Evolutionary conservation across 2,329 filamentous ascomycete species (phyloP), one percentile per base, ranked within the genome.

Genomic region (Pleochaeta shiraiana): DNA sequence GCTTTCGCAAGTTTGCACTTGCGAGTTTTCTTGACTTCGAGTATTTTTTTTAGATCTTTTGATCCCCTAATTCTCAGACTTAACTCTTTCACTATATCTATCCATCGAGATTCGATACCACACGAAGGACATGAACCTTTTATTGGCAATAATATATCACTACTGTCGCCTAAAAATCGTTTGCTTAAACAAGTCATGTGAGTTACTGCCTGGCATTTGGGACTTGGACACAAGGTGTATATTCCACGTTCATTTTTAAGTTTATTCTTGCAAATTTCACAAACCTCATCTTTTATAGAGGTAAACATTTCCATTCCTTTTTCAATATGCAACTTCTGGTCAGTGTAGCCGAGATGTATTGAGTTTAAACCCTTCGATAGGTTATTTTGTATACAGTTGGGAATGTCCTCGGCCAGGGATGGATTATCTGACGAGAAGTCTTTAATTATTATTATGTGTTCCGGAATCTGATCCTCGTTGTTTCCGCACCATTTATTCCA

Each of bases 31-130:
- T 68, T 71, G 0, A 50, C 75, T 72, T 83, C 88, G 69, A 90
- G 78, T 30, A 95, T 70, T 68, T 83, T 83, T 47, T 84, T 80
- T 0, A 91, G 76, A 68, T 90, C 86, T 65, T 86, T 86, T 64
- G 79, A 74, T 0, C 86, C 90, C 28, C 88, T 80, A 39, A 82
- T 77, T 34, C 92, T 80, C 61, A 95, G 75, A 63, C 81, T 93
- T 69, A 95, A 74, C 72, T 95, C 91, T 71, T 84, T 91, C 76
- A 95, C 86, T 75, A 96, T 82, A 60, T 87, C 81, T 0, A 79
- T 77, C 92, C 92, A 97, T 63, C 78, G 73, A 1, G 90, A 75
- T 4, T 77, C 74, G 0, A 77, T 77, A 0, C 78, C 74, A 71
- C 92, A 97, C 24, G 76, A 75, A 0, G 89, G 89, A 74, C 92